phyloP scores from a whole-genome alignment of 805 yeast genomes.

The Yarrowia osloensis region DNA sequence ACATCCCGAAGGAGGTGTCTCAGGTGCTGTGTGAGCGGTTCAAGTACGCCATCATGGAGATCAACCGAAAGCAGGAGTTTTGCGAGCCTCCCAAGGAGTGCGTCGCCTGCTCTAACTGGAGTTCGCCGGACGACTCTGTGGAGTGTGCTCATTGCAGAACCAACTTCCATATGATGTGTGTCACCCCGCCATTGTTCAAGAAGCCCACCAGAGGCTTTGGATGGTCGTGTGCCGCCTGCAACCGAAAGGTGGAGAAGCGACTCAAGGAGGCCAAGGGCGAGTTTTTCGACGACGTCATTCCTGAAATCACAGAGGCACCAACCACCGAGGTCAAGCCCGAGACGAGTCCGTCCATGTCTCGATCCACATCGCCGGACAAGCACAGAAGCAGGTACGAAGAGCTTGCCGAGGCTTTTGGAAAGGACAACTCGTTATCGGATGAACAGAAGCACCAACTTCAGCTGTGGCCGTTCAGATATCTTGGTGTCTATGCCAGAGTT shows the following conservation, averaged over 20 bases:
- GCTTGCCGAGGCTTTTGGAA: conserved; percentile 41
- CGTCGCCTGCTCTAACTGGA: conserved; percentile 82
- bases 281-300: conserved; percentile 14
- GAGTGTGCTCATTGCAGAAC: conserved; percentile 76
- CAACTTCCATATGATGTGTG: conserved; percentile 76
- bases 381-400: conserved; percentile 35
- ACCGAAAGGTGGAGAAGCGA: conserved; percentile 40
- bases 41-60: conserved; percentile 74
- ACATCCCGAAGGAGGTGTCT: conserved; percentile 60
- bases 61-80: conserved; percentile 63
- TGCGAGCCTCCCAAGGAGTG: conserved; percentile 68
- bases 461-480: conserved; percentile 73
- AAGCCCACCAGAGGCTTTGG: conserved; percentile 87
- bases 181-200: conserved; percentile 76
- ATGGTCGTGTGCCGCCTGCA: conserved; percentile 85
- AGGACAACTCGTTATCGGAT: conserved; percentile 37
- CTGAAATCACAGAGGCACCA: background rate
- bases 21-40: conserved; percentile 66
- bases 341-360: background rate
- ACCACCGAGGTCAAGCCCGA: background rate
- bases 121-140: conserved; percentile 69
- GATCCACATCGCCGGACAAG: conserved; percentile 18
- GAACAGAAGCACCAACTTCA: conserved; percentile 40
- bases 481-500: conserved; percentile 70
- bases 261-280: conserved; percentile 37